Percentiles rank a stretch among this genome's conserved stretches.
phyloP scores from a whole-genome alignment of 2,329 filamentous ascomycete genomes.

The Arthroderma sp. region DNA sequence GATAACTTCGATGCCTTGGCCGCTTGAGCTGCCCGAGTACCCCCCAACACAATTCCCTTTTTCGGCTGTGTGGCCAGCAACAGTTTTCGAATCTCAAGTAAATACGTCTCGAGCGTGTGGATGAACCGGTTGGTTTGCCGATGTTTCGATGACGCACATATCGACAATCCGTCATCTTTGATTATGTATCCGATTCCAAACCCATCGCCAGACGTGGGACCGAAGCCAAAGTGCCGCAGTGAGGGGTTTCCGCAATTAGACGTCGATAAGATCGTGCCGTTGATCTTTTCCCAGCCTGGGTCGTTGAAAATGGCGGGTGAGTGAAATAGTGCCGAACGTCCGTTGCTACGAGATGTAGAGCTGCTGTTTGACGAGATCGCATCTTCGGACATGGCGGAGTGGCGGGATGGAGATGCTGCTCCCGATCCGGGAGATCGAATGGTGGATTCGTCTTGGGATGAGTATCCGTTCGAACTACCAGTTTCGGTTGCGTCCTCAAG shows the following conservation, averaged over 20 bases:
- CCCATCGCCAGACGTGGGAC: constrained; percentile 81
- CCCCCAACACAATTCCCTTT: constrained; percentile 19
- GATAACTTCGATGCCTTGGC: no score
- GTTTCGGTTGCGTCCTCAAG: constrained; percentile 53
- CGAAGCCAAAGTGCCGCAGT: constrained; percentile 90
- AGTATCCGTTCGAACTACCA: constrained; percentile 48
- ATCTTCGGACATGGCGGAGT: constrained; percentile 32
- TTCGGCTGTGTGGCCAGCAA: constrained; percentile 54
- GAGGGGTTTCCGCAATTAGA: constrained; percentile 98
- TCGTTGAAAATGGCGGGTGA: constrained; percentile 74
- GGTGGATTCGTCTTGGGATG: constrained; percentile 39
- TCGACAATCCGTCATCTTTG: constrained; percentile 80
- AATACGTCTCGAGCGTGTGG: constrained; percentile 77
- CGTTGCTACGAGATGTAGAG: constrained; percentile 29
- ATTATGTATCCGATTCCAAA: constrained; percentile 99
- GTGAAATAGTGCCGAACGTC: constrained; percentile 32
- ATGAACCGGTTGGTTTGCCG: constrained; percentile 83
- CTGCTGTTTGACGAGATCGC: constrained; percentile 33
- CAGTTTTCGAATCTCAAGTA: constrained; percentile 78
- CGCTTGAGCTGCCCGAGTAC: no score
- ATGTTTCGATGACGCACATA: constrained; percentile 89
- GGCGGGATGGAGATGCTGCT: constrained; percentile 7
- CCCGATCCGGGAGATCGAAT: constrained; percentile 14
- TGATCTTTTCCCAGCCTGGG: constrained; percentile 83
- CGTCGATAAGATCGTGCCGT: constrained; percentile 85